phyloP scores from a whole-genome alignment of 140 eudicot genomes.

The Eryngium alpinum region DNA sequence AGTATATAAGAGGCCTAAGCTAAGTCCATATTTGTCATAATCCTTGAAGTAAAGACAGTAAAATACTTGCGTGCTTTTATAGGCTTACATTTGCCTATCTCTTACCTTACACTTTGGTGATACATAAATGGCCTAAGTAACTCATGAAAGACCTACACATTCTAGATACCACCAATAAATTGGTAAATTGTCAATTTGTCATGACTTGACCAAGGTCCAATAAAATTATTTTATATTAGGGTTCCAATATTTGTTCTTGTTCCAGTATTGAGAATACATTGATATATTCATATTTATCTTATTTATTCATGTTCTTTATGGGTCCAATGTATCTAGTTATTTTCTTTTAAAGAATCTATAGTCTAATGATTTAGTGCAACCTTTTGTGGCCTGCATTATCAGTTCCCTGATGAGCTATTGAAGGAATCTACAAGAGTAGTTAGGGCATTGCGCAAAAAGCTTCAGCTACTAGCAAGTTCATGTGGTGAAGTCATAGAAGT shows the following conservation, averaged over 20 bases:
- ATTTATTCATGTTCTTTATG: background rate
- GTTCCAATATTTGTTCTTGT: background rate
- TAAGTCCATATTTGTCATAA: background rate
- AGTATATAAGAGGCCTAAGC: background rate
- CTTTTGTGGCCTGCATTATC: slow-evolving; percentile 10
- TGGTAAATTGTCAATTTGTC: background rate
- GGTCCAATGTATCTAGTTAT: background rate
- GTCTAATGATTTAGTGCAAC: background rate
- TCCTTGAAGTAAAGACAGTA: background rate
- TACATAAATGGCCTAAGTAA: background rate
- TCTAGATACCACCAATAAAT: background rate
- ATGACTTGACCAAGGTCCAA: background rate
- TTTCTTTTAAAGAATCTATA: no score
- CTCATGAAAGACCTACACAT: background rate
- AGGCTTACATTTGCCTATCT: background rate
- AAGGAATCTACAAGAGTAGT: slow-evolving; percentile 72
- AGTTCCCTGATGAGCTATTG: slow-evolving; percentile 92
- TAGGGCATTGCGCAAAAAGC: slow-evolving; percentile 47
- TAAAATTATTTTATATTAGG: background rate
- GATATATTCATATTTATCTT: no score
- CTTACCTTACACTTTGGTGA: background rate
- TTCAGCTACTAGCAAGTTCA: slow-evolving; percentile 17
- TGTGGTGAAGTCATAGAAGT: slow-evolving; percentile 17
- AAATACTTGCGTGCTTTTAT: no score
- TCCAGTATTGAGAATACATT: background rate